Base-by-base conservation (phyloP, 2,329 filamentous ascomycete genomes). In the Paraphoma chrysanthemicola region DNA sequence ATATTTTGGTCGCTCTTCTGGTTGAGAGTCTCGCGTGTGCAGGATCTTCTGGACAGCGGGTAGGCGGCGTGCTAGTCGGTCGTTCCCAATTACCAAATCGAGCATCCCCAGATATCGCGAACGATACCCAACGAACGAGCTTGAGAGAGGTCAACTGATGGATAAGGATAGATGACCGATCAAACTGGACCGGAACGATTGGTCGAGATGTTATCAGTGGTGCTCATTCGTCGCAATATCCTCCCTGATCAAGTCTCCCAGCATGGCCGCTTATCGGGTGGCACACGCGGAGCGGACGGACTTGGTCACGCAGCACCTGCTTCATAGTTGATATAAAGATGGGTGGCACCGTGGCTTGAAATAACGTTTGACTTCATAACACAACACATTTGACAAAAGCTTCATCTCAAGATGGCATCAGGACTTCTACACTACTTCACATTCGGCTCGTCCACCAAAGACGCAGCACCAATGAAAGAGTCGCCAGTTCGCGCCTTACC, bases 401-500 rank as follows among this genome's bases (percentile, higher is more conserved):
- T n/a, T 23, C 28, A 4, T 11, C 8, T 12, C 28, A 47, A 31
- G n/a, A 53, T 53, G 50, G 43, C 50, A 31, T 14, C 43, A 42
- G 23, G 17, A 9, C 50, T 62, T n/a, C 48, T 67, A 9, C 58
- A 64, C 47, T 67, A 67, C 51, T 64, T 67, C 51, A 54, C 43
- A 38, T 67, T 59, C 36, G 54, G 56, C 54, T 56, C 51, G 10
- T 38, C 31, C n/a, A 44, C 56, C 18, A 53, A 53, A 31, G 43
- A 52, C 4, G 39, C 36, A 41, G 41, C 43, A 3, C 39, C 48
- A 44, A 6, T 44, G 3, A 57, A 60, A 16, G 48, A 55, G 3
- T 43, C 49, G 7, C 65, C 72, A 7, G 62, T 72, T 2, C 69
- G 74, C 43, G 74, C 76, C 30, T 64, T 81, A 5, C 78, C 80